phyloP scores from a whole-genome alignment of 202 grass and related monocot genomes.

The Setaria viridis region DNA sequence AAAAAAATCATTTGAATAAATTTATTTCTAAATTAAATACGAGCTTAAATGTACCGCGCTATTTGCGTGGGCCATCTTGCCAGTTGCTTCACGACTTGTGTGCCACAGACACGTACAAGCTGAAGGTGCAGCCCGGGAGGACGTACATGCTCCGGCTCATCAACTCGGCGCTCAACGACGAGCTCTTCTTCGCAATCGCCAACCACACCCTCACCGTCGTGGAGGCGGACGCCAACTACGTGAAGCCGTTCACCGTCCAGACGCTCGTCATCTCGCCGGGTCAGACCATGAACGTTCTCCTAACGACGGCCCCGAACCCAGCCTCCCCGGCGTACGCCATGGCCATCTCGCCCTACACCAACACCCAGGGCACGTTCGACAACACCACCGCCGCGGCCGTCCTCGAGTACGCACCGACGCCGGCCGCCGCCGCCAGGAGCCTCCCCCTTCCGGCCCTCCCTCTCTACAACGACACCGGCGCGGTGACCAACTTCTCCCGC shows the following conservation, averaged over 20 bases:
- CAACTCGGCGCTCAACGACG: constrained; percentile 86
- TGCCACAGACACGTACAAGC: constrained; percentile 70
- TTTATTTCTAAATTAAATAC: too few relatives aligned
- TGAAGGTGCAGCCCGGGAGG: constrained; percentile 58
- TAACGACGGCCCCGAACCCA: constrained; percentile 42
- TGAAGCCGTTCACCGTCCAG: constrained; percentile 58
- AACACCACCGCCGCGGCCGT: constrained; percentile 65
- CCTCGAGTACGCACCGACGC: constrained; percentile 49
- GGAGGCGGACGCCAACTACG: constrained; percentile 76
- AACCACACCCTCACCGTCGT: constrained; percentile 78
- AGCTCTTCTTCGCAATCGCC: constrained; percentile 84
- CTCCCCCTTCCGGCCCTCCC: constrained; percentile 49
- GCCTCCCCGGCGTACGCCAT: constrained; percentile 55
- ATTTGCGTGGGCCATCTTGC: too few relatives aligned
- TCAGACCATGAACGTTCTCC: constrained; percentile 79
- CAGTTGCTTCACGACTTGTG: neutral
- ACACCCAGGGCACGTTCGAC: constrained; percentile 67
- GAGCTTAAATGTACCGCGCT: too few relatives aligned
- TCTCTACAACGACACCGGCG: constrained; percentile 57
- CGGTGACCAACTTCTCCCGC: constrained; percentile 51
- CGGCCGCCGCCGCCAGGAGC: neutral
- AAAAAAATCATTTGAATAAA: too few relatives aligned
- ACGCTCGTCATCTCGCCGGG: constrained; percentile 69
- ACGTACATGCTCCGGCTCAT: constrained; percentile 81
- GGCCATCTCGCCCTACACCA: constrained; percentile 69